Base-by-base conservation (phyloP, 2,329 filamentous ascomycete species). In the Aspergillus aculeatinus region DNA sequence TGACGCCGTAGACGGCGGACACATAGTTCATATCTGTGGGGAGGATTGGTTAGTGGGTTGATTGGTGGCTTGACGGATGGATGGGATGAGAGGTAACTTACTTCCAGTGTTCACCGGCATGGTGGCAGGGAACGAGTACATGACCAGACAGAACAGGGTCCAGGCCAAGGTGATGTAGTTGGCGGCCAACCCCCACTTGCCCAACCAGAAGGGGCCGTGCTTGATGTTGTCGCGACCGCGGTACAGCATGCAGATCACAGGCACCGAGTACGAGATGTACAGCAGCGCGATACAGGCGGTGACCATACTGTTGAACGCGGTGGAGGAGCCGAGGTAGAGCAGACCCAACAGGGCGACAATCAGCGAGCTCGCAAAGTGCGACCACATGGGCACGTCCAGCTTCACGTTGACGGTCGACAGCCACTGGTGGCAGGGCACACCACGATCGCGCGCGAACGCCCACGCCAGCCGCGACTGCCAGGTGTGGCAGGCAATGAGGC, bases 381-480 rank as follows among this genome's bases (percentile, higher is more conserved):
- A 77, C 29, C 75, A 65, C 1, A 82, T 57, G 1, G 81, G 81
- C 5, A 83, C 80, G 60, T 80, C 76, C 11, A 79, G 70, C 16
- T 62, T 72, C 10, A 64, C 65, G 59, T 81, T 65, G 29, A 83
- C 77, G 47, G 74, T 71, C 21, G 73, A 70, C 35, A 82, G 70
- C 65, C 73, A 76, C 21, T 70, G 62, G 57, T 77, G 73, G 48
- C 77, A 77, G 2, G 82, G 81, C 3, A 83, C 61, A 14, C 81
- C 82, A 11, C 76, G 69, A 65, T 84, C 82, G 16, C 82, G 75
- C 12, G 82, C 79, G 65, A 84, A 83, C 14, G 79, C 80, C 81
- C 81, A 83, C 63, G 78, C 80, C 7, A 83, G 72, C 0, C 82
- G 75, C 35, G 77, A 79, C 64, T 83, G 80, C 77, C 80, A 83